Conservation (phyloP, 2,329 filamentous ascomycete genomes). For the Amylocarpus encephaloides region DNA sequence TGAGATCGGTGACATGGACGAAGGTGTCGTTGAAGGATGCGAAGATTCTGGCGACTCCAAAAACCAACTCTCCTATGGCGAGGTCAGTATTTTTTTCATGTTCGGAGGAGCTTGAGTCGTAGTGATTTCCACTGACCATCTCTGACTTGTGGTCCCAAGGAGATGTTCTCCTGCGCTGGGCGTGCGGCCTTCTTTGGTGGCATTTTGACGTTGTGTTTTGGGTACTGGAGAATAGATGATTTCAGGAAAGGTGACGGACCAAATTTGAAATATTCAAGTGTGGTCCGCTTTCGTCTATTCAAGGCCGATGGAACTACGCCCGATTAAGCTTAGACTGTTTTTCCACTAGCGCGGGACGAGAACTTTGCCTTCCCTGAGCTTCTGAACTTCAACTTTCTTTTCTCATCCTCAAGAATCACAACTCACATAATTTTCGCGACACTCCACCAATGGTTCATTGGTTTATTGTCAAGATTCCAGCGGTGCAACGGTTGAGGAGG, state of each 20-base stretch:
- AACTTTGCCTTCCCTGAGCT: background rate
- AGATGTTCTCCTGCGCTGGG: conserved; percentile 94
- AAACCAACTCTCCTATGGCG: conserved; percentile 62
- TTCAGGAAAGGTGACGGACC: conserved; percentile 23
- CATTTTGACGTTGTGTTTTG: conserved; percentile 58
- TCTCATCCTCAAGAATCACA: background rate
- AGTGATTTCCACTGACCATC: conserved; percentile 60
- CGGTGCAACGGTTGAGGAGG: conserved; percentile 1
- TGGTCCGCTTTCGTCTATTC: too few species aligned
- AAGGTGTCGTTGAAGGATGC: conserved; percentile 65
- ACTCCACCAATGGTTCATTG: background rate
- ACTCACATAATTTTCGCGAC: background rate
- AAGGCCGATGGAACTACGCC: background rate
- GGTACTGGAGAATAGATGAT: conserved; percentile 7
- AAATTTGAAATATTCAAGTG: background rate
- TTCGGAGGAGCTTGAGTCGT: background rate
- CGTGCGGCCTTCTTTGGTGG: conserved; percentile 85
- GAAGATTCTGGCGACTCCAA: conserved; percentile 75
- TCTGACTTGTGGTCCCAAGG: conserved; percentile 90
- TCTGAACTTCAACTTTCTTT: background rate
- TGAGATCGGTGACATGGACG: conserved; percentile 99
- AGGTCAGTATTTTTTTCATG: conserved; percentile 8
- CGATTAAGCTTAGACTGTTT: background rate
- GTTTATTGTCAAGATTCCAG: background rate
- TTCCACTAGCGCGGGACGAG: conserved; percentile 1